These are phyloP conservation scores for Fusarium sacchari DNA, from an alignment of 2,329 filamentous ascomycete species.

Conservation along the genomic window DNA sequence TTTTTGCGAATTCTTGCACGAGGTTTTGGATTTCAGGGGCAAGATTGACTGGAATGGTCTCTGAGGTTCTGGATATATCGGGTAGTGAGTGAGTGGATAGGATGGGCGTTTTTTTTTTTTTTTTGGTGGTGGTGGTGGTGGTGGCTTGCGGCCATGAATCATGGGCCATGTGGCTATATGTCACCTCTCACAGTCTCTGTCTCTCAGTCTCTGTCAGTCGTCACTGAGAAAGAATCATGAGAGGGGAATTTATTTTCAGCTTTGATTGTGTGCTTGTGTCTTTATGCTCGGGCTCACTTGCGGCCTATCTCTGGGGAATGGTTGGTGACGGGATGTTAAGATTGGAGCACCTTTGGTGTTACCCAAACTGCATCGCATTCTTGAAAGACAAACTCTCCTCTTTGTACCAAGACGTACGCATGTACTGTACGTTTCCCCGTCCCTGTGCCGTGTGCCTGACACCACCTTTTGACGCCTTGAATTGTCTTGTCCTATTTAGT, in stretches of 20 bases:
- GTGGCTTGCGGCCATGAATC: constrained; percentile 33
- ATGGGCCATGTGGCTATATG: constrained; percentile 19
- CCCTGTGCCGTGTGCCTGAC: constrained; percentile 10
- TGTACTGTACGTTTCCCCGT: not conserved
- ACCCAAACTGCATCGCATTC: constrained; percentile 30
- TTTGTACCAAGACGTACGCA: not conserved
- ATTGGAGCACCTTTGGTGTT: constrained; percentile 20
- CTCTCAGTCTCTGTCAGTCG: not conserved
- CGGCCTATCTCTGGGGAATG: constrained; percentile 1
- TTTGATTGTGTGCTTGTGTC: not conserved
- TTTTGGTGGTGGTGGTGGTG: no score
- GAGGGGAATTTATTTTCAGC: not conserved
- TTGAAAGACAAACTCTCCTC: constrained; percentile 29
- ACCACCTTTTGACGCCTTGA: constrained; percentile 15
- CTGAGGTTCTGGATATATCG: constrained; percentile 13
- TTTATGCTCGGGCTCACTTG: constrained; percentile 11
- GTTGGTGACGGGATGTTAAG: not conserved
- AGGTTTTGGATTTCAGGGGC: constrained; percentile 32
- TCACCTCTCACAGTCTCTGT: not conserved
- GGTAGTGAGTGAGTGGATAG: not conserved
- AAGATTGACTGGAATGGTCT: constrained; percentile 28
- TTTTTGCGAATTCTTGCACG: constrained; percentile 26
- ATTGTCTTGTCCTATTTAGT: not conserved
- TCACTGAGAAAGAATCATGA: not conserved
- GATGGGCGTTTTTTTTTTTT: constrained; percentile 1